Evolutionary conservation across 768 basidiomycete genomes (phyloP).

Genomic region (Amylocystis lapponica): DNA sequence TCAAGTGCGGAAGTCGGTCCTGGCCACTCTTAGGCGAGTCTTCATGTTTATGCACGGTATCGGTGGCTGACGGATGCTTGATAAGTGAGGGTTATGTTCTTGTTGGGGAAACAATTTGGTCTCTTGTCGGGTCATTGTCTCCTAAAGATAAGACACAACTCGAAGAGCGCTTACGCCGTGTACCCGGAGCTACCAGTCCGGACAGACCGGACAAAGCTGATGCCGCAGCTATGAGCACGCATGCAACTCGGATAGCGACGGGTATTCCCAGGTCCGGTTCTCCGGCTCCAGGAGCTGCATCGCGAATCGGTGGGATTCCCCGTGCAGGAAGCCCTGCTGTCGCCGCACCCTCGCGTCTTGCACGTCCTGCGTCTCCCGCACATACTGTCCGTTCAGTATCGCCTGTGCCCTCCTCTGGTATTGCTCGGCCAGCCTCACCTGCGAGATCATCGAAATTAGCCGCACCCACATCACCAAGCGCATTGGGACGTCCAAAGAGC

Average conservation of each 20-base stretch:
- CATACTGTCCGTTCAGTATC: conserved; percentile 42
- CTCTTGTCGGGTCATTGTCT: conserved; percentile 64
- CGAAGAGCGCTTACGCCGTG: conserved; percentile 81
- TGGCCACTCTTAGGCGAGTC: conserved; percentile 80
- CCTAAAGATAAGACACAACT: conserved; percentile 90
- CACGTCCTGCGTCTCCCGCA: conserved; percentile 40
- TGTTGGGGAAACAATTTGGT: conserved; percentile 84
- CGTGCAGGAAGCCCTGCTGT: conserved; percentile 46
- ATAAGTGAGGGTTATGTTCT: conserved; percentile 74
- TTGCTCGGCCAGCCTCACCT: conserved; percentile 9
- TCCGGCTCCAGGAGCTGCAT: conserved; percentile 34
- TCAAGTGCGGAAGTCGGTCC: conserved; percentile 79
- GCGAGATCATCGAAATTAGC: conserved; percentile 12
- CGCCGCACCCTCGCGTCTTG: conserved; percentile 33
- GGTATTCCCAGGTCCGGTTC: conserved; percentile 44
- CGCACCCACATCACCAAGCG: conserved; percentile 31
- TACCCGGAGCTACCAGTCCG: conserved; percentile 59
- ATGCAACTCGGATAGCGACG: conserved; percentile 49
- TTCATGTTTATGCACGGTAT: conserved; percentile 10
- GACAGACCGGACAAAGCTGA: conserved; percentile 35
- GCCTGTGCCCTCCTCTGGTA: conserved; percentile 13
- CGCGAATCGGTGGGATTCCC: conserved; percentile 38
- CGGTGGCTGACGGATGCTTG: background rate
- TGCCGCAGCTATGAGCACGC: conserved; percentile 35
- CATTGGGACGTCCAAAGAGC: conserved; percentile 52